Base-by-base conservation (phyloP, 441 rosid genomes). In the Aleurites moluccanus region DNA sequence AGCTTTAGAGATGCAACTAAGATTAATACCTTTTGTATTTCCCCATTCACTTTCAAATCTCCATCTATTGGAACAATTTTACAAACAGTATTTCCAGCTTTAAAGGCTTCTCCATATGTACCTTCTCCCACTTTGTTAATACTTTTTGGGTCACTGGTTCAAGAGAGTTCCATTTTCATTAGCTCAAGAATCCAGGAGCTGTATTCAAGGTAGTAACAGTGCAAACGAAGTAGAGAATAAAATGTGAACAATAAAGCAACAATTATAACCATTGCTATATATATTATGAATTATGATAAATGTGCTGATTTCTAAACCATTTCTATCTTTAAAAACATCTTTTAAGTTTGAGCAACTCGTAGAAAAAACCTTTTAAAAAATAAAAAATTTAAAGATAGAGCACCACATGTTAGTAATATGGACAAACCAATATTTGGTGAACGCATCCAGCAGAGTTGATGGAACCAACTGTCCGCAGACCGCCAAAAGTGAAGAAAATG, bases 61-160 rank as follows among this genome's bases (percentile, higher is more conserved):
- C 98, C 99, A 80, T 93, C 97, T 72, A 96, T 83, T 65, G 99
- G 99, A 81, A 96, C 99, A 80, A 96, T 86, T 87, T 96, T 96
- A 83, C 99, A 96, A 60, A 93, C 99, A 65, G 83, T 84, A 73
- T 81, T 75, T 44, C 99, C 99, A 66, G 89, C 93, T 73, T 80
- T 80, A 74, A 92, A 93, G 78, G 97, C 99, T 84, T 96, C 99
- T 77, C 99, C 99, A 80, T 80, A 96, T 47, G 98, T 96, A 71
- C 99, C 99, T 88, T 96, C 99, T 67, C 99, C 99, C 76, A 96
- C 80, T 88, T 96, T 96, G 77, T 73, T 76, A 76, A 96, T 88
- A 80, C 79, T 77, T 78, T 88, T 78, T 40, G 92, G 93, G 70
- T 85, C 85, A 88, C 98, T 95, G 88, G 53, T 42, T 44, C 62